These are phyloP conservation scores for Lithospermum erythrorhizon DNA, from an alignment of 257 asterid genomes.

Conservation along the genomic window DNA sequence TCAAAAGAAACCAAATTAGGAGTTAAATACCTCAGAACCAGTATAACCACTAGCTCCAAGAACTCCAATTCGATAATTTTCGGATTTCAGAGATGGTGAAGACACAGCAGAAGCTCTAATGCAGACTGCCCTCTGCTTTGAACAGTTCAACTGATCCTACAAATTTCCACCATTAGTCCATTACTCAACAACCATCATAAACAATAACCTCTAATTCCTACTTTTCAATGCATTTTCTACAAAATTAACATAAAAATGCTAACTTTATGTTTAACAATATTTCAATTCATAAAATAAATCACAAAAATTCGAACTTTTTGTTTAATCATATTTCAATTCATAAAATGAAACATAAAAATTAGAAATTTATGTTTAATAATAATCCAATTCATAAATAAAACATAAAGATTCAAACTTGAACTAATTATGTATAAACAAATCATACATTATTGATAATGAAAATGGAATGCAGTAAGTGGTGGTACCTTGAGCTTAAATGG, in stretches of 20 bases:
- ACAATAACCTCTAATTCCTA: neutral
- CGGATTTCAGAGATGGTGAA: constrained; percentile 29
- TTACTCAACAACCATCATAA: neutral
- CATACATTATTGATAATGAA: too few species aligned
- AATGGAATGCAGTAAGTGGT: neutral
- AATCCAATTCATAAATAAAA: too few species aligned
- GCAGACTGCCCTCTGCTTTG: constrained; percentile 20
- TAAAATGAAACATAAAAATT: too few species aligned
- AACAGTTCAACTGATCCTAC: constrained; percentile 33
- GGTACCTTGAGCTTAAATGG: constrained; percentile 21
- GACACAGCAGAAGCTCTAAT: constrained; percentile 45
- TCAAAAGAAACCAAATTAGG: neutral
- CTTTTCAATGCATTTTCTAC: neutral
- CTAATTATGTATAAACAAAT: too few species aligned
- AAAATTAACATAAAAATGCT: neutral
- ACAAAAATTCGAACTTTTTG: too few species aligned
- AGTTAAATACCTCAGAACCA: constrained; percentile 55
- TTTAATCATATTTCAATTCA: too few species aligned
- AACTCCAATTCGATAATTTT: constrained; percentile 54
- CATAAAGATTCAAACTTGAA: too few species aligned
- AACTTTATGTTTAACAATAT: too few species aligned
- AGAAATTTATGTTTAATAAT: too few species aligned
- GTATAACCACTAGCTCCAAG: constrained; percentile 92
- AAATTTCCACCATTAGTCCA: constrained; percentile 1
- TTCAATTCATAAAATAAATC: too few species aligned